Evolutionary conservation across 2,329 filamentous ascomycete species (phyloP).

Genomic region (Apiospora aurea): DNA sequence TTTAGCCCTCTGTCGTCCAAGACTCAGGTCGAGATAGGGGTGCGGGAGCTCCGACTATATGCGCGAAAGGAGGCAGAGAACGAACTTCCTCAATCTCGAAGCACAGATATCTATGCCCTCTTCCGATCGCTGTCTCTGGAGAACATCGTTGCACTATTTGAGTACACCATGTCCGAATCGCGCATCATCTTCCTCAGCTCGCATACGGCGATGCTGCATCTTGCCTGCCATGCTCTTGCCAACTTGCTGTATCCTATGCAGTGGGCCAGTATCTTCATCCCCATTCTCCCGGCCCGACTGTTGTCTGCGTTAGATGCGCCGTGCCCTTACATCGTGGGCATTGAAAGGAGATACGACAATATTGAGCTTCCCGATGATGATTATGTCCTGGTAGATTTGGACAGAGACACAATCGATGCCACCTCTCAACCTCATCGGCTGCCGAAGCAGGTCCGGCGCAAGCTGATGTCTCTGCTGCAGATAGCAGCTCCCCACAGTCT

Average conservation of each 20-base stretch:
- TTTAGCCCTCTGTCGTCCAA: slow-evolving; percentile 91
- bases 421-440: slow-evolving; percentile 79
- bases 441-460: slow-evolving; percentile 87
- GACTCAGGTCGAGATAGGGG: slow-evolving; percentile 91
- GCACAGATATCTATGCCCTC: slow-evolving; percentile 89
- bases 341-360: slow-evolving; percentile 89
- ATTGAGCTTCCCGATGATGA: slow-evolving; percentile 92
- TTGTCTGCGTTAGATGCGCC: slow-evolving; percentile 92
- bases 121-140: slow-evolving; percentile 90
- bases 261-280: slow-evolving; percentile 95
- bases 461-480: slow-evolving; percentile 87
- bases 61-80: slow-evolving; percentile 92
- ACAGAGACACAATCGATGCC: slow-evolving; percentile 88
- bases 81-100: slow-evolving; percentile 90
- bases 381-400: slow-evolving; percentile 92
- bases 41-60: slow-evolving; percentile 90
- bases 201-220: slow-evolving; percentile 93
- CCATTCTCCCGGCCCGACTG: slow-evolving; percentile 84
- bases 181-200: slow-evolving; percentile 96
- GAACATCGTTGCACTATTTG: slow-evolving; percentile 91
- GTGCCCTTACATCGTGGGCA: slow-evolving; percentile 95
- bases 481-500: slow-evolving; percentile 89
- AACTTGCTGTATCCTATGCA: slow-evolving; percentile 89
- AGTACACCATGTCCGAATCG: slow-evolving; percentile 91
- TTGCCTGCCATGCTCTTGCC: slow-evolving; percentile 86